Evolutionary conservation across 805 yeast species (phyloP).

Genomic region (Zygoascus biomembranicola): DNA sequence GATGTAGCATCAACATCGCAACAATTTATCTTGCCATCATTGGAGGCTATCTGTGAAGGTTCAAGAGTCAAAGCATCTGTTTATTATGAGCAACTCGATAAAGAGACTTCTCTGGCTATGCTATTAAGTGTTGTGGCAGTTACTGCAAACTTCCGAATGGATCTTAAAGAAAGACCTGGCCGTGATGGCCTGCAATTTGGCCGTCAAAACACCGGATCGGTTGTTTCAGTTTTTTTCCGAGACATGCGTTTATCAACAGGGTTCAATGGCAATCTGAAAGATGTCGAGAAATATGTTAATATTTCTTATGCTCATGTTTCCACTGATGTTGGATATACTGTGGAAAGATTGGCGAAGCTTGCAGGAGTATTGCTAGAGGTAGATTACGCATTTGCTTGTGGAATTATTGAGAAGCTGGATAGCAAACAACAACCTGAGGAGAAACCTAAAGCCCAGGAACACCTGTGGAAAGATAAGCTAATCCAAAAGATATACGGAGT

Average conservation of each 20-base stretch:
- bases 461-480: background rate
- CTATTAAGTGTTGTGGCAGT: background rate
- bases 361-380: background rate
- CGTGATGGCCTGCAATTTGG: background rate
- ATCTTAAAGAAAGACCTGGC: background rate
- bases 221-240: background rate
- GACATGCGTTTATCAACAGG: background rate
- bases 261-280: background rate
- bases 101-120: background rate
- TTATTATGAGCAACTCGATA: background rate
- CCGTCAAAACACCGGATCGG: background rate
- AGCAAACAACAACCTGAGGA: background rate
- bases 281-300: background rate
- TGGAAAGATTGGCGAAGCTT: background rate
- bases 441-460: background rate
- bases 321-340: background rate
- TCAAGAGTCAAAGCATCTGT: background rate
- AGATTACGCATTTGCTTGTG: background rate
- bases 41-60: background rate
- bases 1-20: background rate
- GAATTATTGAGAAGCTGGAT: background rate
- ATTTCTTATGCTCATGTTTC: background rate
- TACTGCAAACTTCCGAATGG: background rate
- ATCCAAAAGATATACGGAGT: background rate
- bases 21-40: background rate